A percentile compares a stretch with the other conserved stretches of the same genome.
phyloP scores from a whole-genome alignment of 768 basidiomycete species.

The Cystoderma amianthinum region DNA sequence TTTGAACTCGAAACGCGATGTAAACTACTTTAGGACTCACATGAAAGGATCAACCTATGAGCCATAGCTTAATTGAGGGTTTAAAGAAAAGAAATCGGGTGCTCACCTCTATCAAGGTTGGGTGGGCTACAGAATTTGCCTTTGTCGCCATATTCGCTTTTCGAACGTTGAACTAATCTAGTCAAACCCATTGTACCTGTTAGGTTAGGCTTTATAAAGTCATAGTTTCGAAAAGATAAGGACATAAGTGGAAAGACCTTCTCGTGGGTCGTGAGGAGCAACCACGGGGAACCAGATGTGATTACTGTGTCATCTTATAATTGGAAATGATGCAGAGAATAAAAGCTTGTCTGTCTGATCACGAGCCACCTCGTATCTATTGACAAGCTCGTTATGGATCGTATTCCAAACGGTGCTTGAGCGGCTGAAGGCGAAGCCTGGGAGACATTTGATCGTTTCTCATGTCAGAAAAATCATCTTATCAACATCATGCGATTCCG shows the following conservation, averaged over 20 bases:
- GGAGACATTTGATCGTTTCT: no score
- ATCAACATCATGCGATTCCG: background rate
- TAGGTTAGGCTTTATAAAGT: background rate
- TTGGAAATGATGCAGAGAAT: background rate
- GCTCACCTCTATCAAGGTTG: conserved; percentile 49
- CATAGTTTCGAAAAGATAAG: conserved; percentile 1
- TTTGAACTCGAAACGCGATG: background rate
- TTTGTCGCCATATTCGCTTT: conserved; percentile 47
- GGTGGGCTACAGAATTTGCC: conserved; percentile 54
- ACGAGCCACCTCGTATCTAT: background rate
- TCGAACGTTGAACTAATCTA: no score
- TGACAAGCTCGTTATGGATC: no score
- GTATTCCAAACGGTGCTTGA: background rate
- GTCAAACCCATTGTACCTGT: no score
- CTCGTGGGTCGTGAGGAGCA: background rate
- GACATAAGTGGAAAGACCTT: background rate
- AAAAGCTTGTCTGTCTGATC: no score
- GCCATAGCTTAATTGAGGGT: no score
- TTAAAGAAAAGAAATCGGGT: no score
- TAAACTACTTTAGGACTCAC: conserved; percentile 26
- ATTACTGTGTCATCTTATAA: background rate
- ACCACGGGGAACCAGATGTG: background rate
- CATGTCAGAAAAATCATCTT: background rate
- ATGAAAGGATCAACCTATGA: conserved; percentile 61
- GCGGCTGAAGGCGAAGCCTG: no score